Base-by-base conservation (phyloP, 139 green algal species). In the Volvox africanus region DNA sequence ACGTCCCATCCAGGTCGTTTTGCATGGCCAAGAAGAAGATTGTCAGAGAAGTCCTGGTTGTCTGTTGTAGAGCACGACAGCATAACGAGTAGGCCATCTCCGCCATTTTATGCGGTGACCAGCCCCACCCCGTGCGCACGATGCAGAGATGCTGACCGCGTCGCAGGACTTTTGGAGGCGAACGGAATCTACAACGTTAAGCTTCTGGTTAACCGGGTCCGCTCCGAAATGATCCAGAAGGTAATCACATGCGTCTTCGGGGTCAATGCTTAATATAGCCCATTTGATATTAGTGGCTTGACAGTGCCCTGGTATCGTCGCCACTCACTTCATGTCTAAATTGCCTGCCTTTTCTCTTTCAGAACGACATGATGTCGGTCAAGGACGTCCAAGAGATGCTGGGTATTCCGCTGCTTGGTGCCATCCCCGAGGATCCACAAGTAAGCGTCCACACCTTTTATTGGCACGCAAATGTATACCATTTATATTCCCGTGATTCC, bases 341-440 rank as follows among this genome's bases (percentile, higher is more conserved):
- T 55, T 55, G 5, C 5, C 9, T 24, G 12, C 16, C 65, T 73
- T 73, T 73, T 24, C 65, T 73, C 65, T 21, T 79, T 30, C 86
- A 95, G 88, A 98, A 98, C 90, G 95, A 99, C 95, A 99, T 99
- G 97, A 99, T 99, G 97, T 96, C 91, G 84, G 97, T 99, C 14
- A 94, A 95, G 88, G 97, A 99, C 92, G 97, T 99, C 37, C 94
- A 96, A 81, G 92, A 94, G 61, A 98, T 98, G 96, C 93, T 99
- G 89, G 97, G 97, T 68, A 97, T 99, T 71, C 97, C 97, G 37
- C 93, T 96, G 82, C 89, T 96, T 86, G 94, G 94, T 20, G 94
- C 94, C 36, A 96, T 96, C 36, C 94, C 94, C 5, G 97, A 98
- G 92, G 97, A 98, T 91, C 94, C 93, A 32, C 93, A 97, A 90